These are phyloP conservation scores for Aspergillus kassunensis DNA, from an alignment of 495 filamentous ascomycete genomes.

Conservation along the genomic window DNA sequence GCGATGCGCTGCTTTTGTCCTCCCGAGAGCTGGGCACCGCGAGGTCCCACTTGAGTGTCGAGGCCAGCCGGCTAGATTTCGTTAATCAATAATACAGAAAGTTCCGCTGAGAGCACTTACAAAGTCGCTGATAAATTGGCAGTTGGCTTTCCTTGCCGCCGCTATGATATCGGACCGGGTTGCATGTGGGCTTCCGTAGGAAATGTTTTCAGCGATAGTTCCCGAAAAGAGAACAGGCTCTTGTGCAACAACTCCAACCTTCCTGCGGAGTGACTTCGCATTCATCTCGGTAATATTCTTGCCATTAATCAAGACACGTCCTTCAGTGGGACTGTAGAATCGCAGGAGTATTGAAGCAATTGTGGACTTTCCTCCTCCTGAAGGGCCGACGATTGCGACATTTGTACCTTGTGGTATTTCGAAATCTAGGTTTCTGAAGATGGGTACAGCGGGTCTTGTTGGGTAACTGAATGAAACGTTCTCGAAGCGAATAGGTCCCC, in stretches of 20 bases:
- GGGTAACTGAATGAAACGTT: slow-evolving; percentile 86
- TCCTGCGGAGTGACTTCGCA: slow-evolving; percentile 86
- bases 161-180: slow-evolving; percentile 74
- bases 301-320: slow-evolving; percentile 79
- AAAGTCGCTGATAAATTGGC: slow-evolving; percentile 93
- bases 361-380: slow-evolving; percentile 91
- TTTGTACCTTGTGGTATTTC: slow-evolving; percentile 89
- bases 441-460: slow-evolving; percentile 80
- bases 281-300: slow-evolving; percentile 84
- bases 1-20: slow-evolving; percentile 98
- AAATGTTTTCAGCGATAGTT: slow-evolving; percentile 92
- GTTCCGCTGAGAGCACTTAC: slow-evolving; percentile 35
- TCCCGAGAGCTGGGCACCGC: slow-evolving; percentile 89
- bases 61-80: slow-evolving; percentile 71
- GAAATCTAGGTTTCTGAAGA: slow-evolving; percentile 87
- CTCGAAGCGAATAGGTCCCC: slow-evolving; percentile 80
- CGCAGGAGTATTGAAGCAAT: slow-evolving; percentile 83
- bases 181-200: slow-evolving; percentile 83
- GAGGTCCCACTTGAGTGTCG: slow-evolving; percentile 87
- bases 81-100: slow-evolving; percentile 10
- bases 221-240: slow-evolving; percentile 96
- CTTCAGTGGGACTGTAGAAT: slow-evolving; percentile 80
- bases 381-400: slow-evolving; percentile 93
- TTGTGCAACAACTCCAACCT: slow-evolving; percentile 92
- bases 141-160: slow-evolving; percentile 92